These are phyloP conservation scores for Taphrina wiesneri DNA, from an alignment of 1,139 yeast species.

Conservation along the genomic window DNA sequence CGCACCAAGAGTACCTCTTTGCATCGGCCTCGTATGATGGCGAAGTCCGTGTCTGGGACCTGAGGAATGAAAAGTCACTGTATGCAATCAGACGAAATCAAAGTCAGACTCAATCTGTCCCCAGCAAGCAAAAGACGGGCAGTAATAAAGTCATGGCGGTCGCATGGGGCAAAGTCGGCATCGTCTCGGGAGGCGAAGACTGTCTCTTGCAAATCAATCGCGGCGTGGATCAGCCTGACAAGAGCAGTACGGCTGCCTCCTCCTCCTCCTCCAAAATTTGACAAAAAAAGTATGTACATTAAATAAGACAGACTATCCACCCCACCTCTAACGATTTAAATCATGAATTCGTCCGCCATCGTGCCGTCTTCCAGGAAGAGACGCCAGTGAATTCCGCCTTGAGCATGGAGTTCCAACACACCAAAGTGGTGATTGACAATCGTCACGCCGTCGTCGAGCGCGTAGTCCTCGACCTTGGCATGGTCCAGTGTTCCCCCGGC, in stretches of 20 bases:
- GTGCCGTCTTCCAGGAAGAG: constrained; percentile 12
- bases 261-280: constrained; percentile 12
- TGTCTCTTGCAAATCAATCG: constrained; percentile 81
- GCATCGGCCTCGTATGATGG: constrained; percentile 95
- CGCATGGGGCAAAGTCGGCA: constrained; percentile 81
- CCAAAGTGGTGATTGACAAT: constrained; percentile 21
- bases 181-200: constrained; percentile 91
- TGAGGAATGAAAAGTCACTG: constrained; percentile 50
- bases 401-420: not conserved
- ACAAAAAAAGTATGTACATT: not conserved
- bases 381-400: constrained; percentile 14
- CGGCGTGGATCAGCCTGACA: constrained; percentile 36
- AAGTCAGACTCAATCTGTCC: constrained; percentile 36
- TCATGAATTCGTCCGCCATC: not conserved
- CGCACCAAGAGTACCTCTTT: constrained; percentile 74
- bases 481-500: constrained; percentile 28
- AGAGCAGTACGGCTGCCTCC: not conserved
- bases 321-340: not conserved
- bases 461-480: constrained; percentile 13
- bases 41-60: constrained; percentile 92
- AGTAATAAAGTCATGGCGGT: constrained; percentile 75
- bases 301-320: not conserved
- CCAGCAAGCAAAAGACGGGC: constrained; percentile 41
- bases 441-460: constrained; percentile 12
- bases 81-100: constrained; percentile 61